phyloP scores from a whole-genome alignment of 1,139 yeast genomes.

The Scheffersomyces lignicola region DNA sequence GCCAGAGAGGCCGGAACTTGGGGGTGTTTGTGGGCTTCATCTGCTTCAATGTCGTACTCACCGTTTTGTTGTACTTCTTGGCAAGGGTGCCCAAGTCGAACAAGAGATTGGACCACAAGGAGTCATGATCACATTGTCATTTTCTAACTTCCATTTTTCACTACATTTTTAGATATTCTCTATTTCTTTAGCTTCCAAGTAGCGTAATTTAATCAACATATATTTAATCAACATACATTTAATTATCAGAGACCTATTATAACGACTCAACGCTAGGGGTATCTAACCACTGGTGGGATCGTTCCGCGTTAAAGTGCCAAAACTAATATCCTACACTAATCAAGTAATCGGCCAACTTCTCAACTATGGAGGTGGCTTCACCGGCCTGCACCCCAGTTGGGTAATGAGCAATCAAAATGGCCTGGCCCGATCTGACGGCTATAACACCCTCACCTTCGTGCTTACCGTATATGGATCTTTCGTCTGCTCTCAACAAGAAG shows the following conservation, averaged over 20 bases:
- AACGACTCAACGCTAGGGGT: no score
- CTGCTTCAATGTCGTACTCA: constrained; percentile 41
- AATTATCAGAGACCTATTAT: no score
- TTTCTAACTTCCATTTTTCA: no score
- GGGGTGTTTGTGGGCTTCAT: constrained; percentile 52
- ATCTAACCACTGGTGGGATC: no score
- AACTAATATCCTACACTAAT: constrained; percentile 79
- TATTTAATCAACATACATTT: no score
- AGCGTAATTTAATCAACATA: no score
- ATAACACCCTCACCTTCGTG: constrained; percentile 83
- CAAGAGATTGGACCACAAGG: constrained; percentile 6
- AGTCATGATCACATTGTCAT: no score
- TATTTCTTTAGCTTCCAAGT: no score
- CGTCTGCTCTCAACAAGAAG: constrained; percentile 86
- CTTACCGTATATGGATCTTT: constrained; percentile 91
- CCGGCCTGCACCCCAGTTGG: constrained; percentile 90
- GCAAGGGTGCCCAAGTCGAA: constrained; percentile 61
- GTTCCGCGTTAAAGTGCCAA: no score
- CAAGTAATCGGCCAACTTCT: constrained; percentile 91
- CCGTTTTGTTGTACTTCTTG: constrained; percentile 58
- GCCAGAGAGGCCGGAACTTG: constrained; percentile 53
- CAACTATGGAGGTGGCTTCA: constrained; percentile 92
- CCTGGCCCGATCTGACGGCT: constrained; percentile 91
- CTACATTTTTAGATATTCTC: no score
- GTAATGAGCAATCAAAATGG: constrained; percentile 91